phyloP scores from a whole-genome alignment of 805 yeast species.

The Pichia gijzeniarum region DNA sequence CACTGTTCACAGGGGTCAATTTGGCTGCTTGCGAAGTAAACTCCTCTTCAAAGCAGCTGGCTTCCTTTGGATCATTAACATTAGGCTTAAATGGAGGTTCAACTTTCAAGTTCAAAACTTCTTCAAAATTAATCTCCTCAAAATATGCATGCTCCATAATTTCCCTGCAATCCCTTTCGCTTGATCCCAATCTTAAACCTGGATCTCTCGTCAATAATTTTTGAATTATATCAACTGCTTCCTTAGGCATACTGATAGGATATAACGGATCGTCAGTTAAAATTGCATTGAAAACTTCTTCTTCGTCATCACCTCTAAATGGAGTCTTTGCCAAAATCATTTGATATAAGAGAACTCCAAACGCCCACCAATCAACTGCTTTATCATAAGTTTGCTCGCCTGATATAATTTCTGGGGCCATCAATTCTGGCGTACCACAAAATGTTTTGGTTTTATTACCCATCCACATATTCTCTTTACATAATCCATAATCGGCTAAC shows the following conservation, averaged over 20 bases:
- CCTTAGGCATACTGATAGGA: conserved; percentile 96
- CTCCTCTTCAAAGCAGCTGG: conserved; percentile 88
- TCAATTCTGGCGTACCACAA: conserved; percentile 98
- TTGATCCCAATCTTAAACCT: conserved; percentile 71
- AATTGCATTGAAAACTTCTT: conserved; percentile 94
- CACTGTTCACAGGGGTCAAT: conserved; percentile 88
- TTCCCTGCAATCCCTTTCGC: conserved; percentile 84
- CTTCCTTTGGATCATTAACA: conserved; percentile 80
- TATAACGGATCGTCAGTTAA: conserved; percentile 93
- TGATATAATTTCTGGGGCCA: conserved; percentile 96
- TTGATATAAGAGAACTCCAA: conserved; percentile 92
- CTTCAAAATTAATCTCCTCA: conserved; percentile 84
- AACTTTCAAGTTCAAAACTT: conserved; percentile 60
- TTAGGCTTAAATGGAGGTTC: conserved; percentile 90
- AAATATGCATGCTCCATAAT: conserved; percentile 96
- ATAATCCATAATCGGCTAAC: conserved; percentile 94
- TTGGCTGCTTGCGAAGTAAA: conserved; percentile 93
- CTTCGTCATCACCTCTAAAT: conserved; percentile 81
- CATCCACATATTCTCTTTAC: conserved; percentile 68
- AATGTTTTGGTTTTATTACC: conserved; percentile 86
- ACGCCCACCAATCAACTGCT: conserved; percentile 99
- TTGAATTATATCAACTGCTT: conserved; percentile 89
- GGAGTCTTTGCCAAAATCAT: conserved; percentile 97
- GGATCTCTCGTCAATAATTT: conserved; percentile 90
- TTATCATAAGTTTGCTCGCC: conserved; percentile 83